These are phyloP conservation scores for Beauveria asiatica DNA, from an alignment of 2,329 filamentous ascomycete species.

Conservation along the genomic window DNA sequence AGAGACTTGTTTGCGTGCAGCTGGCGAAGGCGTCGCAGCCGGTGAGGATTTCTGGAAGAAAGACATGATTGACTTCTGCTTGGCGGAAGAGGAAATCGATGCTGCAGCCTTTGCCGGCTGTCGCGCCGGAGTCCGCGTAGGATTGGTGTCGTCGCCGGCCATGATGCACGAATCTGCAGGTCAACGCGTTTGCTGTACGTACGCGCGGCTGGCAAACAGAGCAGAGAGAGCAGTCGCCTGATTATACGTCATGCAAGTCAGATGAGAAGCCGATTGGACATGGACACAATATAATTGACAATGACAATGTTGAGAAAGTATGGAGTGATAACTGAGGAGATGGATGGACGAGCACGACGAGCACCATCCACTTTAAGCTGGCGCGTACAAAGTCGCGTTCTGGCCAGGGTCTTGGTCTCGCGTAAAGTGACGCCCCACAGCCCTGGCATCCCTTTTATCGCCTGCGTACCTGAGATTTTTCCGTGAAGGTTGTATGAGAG, in stretches of 20 bases:
- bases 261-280: neutral
- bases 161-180: conserved; percentile 16
- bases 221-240: neutral
- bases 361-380: neutral
- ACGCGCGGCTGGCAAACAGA: neutral
- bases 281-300: neutral
- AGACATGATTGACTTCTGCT: conserved; percentile 35
- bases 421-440: neutral
- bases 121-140: conserved; percentile 27
- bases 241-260: too few species aligned
- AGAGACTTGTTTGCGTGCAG: conserved; percentile 24
- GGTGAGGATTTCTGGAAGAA: conserved; percentile 37
- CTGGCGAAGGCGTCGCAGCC: conserved; percentile 24
- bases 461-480: neutral
- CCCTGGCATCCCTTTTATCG: neutral
- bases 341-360: neutral
- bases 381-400: conserved; percentile 8
- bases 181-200: neutral
- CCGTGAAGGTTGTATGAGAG: too few species aligned
- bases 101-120: conserved; percentile 19
- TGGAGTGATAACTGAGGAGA: neutral
- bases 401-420: conserved; percentile 6
- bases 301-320: neutral
- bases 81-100: conserved; percentile 24
- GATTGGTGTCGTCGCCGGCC: conserved; percentile 21